Conservation (phyloP, 139 green algal genomes). For the Haematococcus lacustris region DNA sequence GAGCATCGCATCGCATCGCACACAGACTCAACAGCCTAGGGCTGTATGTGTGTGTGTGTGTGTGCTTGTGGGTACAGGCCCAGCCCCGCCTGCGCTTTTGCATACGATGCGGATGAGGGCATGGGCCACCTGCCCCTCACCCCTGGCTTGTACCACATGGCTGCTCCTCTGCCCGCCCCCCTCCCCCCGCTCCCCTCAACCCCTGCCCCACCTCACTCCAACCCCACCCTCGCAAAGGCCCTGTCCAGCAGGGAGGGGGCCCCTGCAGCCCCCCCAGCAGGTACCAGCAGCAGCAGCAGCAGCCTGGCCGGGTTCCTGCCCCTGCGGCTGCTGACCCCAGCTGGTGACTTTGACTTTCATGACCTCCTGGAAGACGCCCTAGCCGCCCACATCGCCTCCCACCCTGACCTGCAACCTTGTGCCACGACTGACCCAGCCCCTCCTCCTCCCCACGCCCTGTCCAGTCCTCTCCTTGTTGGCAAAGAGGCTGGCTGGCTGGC, state of each 20-base stretch:
- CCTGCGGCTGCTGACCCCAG: no score
- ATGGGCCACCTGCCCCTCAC: constrained; percentile 79
- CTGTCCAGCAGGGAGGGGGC: background rate
- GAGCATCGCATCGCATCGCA: background rate
- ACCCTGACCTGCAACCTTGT: background rate
- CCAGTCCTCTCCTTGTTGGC: background rate
- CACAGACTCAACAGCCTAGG: no score
- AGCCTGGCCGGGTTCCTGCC: no score
- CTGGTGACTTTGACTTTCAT: background rate
- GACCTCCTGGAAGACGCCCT: background rate
- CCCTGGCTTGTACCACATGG: constrained; percentile 67
- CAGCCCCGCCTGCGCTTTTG: constrained; percentile 10
- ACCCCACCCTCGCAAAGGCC: background rate
- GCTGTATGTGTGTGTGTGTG: background rate
- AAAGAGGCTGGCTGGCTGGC: background rate
- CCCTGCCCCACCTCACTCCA: background rate
- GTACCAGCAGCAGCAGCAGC: no score
- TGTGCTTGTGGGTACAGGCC: background rate
- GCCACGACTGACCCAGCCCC: background rate
- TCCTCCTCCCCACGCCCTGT: background rate
- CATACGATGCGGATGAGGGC: constrained; percentile 39
- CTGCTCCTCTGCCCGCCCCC: background rate
- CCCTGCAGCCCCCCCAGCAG: background rate
- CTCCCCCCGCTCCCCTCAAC: background rate
- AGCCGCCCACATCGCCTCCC: background rate